Conservation (phyloP, 495 filamentous ascomycete species). For the Massariosphaeria phaeospora region DNA sequence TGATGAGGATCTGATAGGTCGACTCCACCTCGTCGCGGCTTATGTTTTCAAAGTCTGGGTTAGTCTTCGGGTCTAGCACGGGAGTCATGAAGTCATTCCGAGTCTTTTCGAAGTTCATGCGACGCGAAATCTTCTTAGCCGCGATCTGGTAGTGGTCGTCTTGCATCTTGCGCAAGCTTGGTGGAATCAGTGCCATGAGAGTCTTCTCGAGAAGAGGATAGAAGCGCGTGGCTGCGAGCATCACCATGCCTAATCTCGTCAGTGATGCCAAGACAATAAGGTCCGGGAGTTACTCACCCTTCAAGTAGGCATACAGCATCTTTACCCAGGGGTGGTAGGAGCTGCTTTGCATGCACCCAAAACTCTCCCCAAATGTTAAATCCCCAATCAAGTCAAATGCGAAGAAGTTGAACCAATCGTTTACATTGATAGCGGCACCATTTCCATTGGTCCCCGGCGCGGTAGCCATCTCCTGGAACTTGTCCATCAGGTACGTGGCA, state of each 20-base stretch:
- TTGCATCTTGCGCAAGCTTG: conserved; percentile 5
- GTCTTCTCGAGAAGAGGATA: not conserved
- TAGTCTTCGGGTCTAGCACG: too few species aligned
- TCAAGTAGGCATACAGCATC: conserved; percentile 10
- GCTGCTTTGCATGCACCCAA: conserved; percentile 32
- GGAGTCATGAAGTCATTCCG: conserved; percentile 24
- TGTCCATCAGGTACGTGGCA: conserved; percentile 28
- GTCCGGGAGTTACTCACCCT: conserved; percentile 10
- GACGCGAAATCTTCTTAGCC: conserved; percentile 35
- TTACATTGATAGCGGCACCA: conserved; percentile 30
- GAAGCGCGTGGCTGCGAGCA: not conserved
- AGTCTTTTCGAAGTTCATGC: conserved; percentile 33
- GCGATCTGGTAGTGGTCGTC: conserved; percentile 7
- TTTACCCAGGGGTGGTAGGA: conserved; percentile 11
- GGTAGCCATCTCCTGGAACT: conserved; percentile 11
- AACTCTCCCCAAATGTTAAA: conserved; percentile 38
- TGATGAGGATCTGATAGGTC: conserved; percentile 14
- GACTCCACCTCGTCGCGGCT: conserved; percentile 9
- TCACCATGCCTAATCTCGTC: too few species aligned
- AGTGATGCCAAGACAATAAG: conserved; percentile 12
- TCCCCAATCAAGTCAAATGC: conserved; percentile 39
- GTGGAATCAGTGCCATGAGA: not conserved
- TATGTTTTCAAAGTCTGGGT: too few species aligned
- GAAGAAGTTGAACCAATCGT: conserved; percentile 36
- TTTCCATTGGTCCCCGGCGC: conserved; percentile 14